Percentiles rank a stretch among this genome's conserved stretches.
Conservation (phyloP, 768 basidiomycete genomes). For the Termitomyces sp. region DNA sequence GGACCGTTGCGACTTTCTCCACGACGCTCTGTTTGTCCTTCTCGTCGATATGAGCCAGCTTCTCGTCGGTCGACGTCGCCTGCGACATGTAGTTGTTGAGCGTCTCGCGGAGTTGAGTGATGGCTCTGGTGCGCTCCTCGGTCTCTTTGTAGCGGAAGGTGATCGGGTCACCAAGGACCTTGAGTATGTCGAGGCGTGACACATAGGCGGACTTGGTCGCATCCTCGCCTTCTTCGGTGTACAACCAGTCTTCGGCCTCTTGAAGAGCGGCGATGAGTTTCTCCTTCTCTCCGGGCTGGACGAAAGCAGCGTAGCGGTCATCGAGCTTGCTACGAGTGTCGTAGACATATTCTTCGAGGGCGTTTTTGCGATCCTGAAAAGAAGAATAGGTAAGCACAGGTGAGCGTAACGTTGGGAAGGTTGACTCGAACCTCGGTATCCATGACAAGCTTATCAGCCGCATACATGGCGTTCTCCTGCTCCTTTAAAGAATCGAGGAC, state of each 20-base stretch:
- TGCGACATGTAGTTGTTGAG: slow-evolving; percentile 82
- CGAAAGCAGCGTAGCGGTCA: slow-evolving; percentile 74
- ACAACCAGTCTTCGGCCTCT: slow-evolving; percentile 94
- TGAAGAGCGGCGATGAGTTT: slow-evolving; percentile 64
- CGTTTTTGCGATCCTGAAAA: slow-evolving; percentile 89
- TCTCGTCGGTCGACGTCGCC: slow-evolving; percentile 81
- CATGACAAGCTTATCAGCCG: slow-evolving; percentile 90
- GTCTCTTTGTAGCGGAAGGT: slow-evolving; percentile 74
- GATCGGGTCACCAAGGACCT: slow-evolving; percentile 84
- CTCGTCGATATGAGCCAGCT: slow-evolving; percentile 83
- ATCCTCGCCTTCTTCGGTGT: slow-evolving; percentile 95
- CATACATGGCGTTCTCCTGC: slow-evolving; percentile 84
- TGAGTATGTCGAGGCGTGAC: slow-evolving; percentile 73
- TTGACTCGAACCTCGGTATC: slow-evolving; percentile 81
- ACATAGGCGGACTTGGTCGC: slow-evolving; percentile 95
- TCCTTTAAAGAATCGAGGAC: slow-evolving; percentile 66
- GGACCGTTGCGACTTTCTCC: slow-evolving; percentile 84
- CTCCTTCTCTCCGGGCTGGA: slow-evolving; percentile 70
- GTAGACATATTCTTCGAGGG: slow-evolving; percentile 97
- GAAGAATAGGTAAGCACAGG: background rate
- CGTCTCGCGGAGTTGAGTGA: slow-evolving; percentile 77
- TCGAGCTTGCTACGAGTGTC: slow-evolving; percentile 93
- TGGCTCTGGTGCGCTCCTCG: slow-evolving; percentile 73
- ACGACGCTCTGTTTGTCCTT: slow-evolving; percentile 83
- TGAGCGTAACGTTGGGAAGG: background rate